Evolutionary conservation across 2,329 filamentous ascomycete genomes (phyloP), one percentile per base, ranked within the genome.

Genomic region (Neocatenulostroma microsporum): DNA sequence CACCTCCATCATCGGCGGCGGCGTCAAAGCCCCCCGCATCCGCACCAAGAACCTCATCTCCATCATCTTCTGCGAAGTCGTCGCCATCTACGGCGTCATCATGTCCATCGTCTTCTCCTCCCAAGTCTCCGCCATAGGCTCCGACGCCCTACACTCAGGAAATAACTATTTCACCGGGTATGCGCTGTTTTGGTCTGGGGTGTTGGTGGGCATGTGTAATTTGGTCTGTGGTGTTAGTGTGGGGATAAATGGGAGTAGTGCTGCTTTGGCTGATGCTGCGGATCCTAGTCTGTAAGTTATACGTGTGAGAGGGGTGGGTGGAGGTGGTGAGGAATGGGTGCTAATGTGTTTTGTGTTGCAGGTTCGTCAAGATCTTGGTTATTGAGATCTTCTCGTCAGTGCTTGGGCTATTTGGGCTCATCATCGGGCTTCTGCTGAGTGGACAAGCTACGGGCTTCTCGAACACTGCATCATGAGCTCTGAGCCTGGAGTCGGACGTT

Each of bases 311-410:
- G 26, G 20, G 21, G 10, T 12, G 13, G 11, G 13, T 28, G 15
- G 12, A 23, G 11, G 9, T 24, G 9, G 29, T 10, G 20, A 18
- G 29, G 17, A 5, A 26, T 31, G n/a, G n/a, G n/a, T n/a, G 29
- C 43, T 48, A 36, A 49, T 31, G 36, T 19, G 41, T 3, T 1
- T 3, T 19, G 41, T 3, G 1, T 3, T 25, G 13, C 45, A 94
- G 88, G 37, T 98, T 98, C 65, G 89, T 98, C 66, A 95, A 94
- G 70, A 94, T 98, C 51, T 79, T 98, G 35, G 89, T 98, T 51
- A 93, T 98, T 56, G 93, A 98, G 66, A 98, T 98, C 62, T 98
- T 98, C 72, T 95, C 88, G 61, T 96, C 89, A 26, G 89, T 98
- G 32, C 74, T 98, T 9, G 91, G 93, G 46, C 78, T 98, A 3